Percentiles rank a stretch among this genome's conserved stretches.
Conservation (phyloP, 2,329 filamentous ascomycete genomes). For the Pseudocercospora fuligena region DNA sequence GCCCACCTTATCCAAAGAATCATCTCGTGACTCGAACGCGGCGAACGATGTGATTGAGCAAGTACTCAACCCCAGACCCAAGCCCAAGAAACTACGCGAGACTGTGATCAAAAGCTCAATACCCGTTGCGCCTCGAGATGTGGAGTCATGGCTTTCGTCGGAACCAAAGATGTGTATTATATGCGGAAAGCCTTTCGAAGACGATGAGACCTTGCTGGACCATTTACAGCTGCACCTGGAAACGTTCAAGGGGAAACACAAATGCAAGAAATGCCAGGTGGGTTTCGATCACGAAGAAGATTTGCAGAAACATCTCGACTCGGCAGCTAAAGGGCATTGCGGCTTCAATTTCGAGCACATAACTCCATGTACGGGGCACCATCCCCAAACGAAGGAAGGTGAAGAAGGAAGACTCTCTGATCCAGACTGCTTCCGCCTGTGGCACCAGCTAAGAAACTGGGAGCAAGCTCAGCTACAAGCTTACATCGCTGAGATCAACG, state of each 20-base stretch:
- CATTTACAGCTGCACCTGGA: slow-evolving; percentile 34
- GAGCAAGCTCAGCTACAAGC: slow-evolving; percentile 35
- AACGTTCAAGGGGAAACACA: slow-evolving; percentile 30
- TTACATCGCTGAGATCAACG: slow-evolving; percentile 34
- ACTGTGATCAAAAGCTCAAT: slow-evolving; percentile 8
- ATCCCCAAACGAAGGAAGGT: slow-evolving; percentile 27
- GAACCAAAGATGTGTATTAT: slow-evolving; percentile 29
- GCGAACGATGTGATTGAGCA: slow-evolving; percentile 4
- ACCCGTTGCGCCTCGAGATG: slow-evolving; percentile 13
- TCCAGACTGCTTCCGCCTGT: slow-evolving; percentile 31
- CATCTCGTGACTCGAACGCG: not conserved
- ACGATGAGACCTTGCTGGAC: slow-evolving; percentile 30
- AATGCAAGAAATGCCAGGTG: slow-evolving; percentile 33
- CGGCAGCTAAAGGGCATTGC: slow-evolving; percentile 32
- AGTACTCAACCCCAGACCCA: not conserved
- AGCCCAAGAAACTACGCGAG: slow-evolving; percentile 1
- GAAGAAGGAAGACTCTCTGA: slow-evolving; percentile 27
- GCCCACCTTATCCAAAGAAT: not conserved
- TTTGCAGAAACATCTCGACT: slow-evolving; percentile 28
- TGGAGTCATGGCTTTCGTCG: slow-evolving; percentile 21
- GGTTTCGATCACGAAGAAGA: slow-evolving; percentile 36
- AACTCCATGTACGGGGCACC: slow-evolving; percentile 34
- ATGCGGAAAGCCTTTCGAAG: slow-evolving; percentile 32
- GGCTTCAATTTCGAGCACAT: slow-evolving; percentile 35
- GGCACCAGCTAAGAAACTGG: slow-evolving; percentile 34